Percentiles rank a stretch among this genome's conserved stretches.
phyloP scores from a whole-genome alignment of 345 rosid species.

The Lepidium aucheri region DNA sequence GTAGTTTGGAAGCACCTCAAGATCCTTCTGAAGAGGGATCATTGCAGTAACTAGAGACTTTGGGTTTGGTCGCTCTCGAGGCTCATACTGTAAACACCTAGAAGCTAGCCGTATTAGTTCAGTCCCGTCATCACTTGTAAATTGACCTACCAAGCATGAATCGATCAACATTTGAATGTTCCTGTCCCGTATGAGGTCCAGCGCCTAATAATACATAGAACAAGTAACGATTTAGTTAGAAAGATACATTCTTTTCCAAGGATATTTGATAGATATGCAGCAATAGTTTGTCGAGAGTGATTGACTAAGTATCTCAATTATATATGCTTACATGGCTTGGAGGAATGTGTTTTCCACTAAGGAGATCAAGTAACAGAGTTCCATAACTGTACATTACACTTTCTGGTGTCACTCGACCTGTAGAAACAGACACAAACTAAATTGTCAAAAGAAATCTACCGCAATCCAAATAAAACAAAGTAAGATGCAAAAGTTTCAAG shows the following conservation, averaged over 20 bases:
- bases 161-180: constrained; percentile 81
- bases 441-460: too few species aligned
- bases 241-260: not conserved
- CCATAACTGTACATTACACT: constrained; percentile 98
- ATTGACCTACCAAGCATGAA: constrained; percentile 92
- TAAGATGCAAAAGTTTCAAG: not conserved
- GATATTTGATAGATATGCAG: not conserved
- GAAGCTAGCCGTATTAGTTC: constrained; percentile 90
- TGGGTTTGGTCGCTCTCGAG: constrained; percentile 83
- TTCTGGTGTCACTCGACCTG: constrained; percentile 89
- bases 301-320: not conserved
- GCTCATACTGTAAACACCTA: constrained; percentile 88
- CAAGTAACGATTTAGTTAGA: not conserved
- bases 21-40: constrained; percentile 80
- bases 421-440: constrained; percentile 15
- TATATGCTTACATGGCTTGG: constrained; percentile 82
- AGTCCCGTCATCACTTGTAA: constrained; percentile 72
- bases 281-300: not conserved
- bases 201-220: constrained; percentile 47
- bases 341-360: constrained; percentile 95
- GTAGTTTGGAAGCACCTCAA: constrained; percentile 44
- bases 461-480: not conserved
- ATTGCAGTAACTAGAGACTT: constrained; percentile 69
- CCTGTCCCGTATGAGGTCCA: constrained; percentile 86
- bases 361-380: constrained; percentile 89